Evolutionary conservation across 2,329 filamentous ascomycete genomes (phyloP).

Genomic region (Trichoderma sp.): DNA sequence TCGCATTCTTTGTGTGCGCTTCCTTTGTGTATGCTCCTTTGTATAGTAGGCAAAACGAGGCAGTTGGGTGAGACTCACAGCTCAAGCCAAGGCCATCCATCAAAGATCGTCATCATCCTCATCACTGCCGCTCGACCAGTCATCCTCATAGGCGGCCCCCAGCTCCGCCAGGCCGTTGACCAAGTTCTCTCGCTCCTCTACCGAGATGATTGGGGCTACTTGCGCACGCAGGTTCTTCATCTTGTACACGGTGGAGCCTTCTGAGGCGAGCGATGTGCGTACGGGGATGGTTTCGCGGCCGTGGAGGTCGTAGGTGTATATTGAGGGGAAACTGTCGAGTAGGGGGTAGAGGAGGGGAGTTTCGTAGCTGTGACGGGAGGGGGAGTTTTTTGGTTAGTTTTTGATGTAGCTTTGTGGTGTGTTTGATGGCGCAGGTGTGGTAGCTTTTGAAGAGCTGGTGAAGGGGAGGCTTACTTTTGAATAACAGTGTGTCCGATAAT

Average conservation of each 20-base stretch:
- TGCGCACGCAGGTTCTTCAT: slow-evolving; percentile 64
- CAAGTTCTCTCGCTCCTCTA: slow-evolving; percentile 83
- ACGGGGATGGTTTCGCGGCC: slow-evolving; percentile 38
- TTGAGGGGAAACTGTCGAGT: slow-evolving; percentile 77
- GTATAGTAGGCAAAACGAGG: not conserved
- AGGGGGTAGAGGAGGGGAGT: slow-evolving; percentile 65
- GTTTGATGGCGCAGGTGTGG: not conserved
- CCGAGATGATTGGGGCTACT: slow-evolving; percentile 58
- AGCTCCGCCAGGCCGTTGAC: slow-evolving; percentile 77
- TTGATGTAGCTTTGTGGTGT: not conserved
- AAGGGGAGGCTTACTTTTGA: slow-evolving; percentile 26
- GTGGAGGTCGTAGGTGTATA: slow-evolving; percentile 54
- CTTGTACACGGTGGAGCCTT: slow-evolving; percentile 66
- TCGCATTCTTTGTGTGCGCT: not conserved
- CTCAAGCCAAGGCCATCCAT: not conserved
- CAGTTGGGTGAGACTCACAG: not conserved
- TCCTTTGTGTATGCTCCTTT: not conserved
- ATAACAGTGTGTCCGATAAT: slow-evolving; percentile 29
- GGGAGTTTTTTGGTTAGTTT: not conserved
- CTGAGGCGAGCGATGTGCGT: slow-evolving; percentile 65
- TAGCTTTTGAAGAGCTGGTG: not conserved
- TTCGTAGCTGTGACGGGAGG: slow-evolving; percentile 38
- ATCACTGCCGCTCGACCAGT: slow-evolving; percentile 77
- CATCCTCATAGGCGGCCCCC: slow-evolving; percentile 83
- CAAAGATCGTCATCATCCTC: slow-evolving; percentile 58